Conservation (phyloP, 2,329 filamentous ascomycete species). For the Cercospora janseana region DNA sequence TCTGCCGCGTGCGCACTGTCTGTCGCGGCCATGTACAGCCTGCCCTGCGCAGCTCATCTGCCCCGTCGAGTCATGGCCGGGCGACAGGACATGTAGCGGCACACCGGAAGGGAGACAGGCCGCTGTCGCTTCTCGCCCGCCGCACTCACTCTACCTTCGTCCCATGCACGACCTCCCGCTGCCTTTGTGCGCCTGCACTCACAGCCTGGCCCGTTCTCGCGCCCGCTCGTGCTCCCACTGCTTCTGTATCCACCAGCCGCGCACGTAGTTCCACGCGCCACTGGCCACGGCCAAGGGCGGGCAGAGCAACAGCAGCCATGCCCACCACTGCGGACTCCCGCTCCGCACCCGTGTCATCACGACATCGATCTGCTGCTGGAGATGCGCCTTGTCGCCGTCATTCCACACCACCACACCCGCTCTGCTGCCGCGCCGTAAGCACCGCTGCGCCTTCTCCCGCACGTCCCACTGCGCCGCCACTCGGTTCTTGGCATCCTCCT, state of each 20-base stretch:
- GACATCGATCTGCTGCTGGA: constrained; percentile 64
- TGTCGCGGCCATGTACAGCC: no score
- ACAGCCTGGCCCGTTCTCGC: constrained; percentile 61
- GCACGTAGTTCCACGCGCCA: constrained; percentile 69
- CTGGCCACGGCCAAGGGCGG: constrained; percentile 71
- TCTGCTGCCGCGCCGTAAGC: constrained; percentile 60
- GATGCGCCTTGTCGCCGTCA: constrained; percentile 68
- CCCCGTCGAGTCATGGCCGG: no score
- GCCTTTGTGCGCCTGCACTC: constrained; percentile 19
- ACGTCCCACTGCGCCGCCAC: constrained; percentile 87
- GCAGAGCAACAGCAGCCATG: constrained; percentile 63
- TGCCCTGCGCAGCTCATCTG: no score
- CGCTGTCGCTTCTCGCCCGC: no score
- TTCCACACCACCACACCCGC: constrained; percentile 87
- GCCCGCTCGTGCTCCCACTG: constrained; percentile 63
- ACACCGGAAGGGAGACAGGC: no score
- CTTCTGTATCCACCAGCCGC: constrained; percentile 68
- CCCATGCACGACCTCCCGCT: no score
- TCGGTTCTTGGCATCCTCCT: constrained; percentile 83
- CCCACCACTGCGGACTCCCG: constrained; percentile 78
- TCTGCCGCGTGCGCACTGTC: no score
- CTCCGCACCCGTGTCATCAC: constrained; percentile 63
- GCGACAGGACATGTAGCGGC: no score
- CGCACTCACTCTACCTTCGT: no score
- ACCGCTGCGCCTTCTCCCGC: constrained; percentile 74